Base-by-base conservation (phyloP, 2,329 filamentous ascomycete species). In the Fusarium sp. region DNA sequence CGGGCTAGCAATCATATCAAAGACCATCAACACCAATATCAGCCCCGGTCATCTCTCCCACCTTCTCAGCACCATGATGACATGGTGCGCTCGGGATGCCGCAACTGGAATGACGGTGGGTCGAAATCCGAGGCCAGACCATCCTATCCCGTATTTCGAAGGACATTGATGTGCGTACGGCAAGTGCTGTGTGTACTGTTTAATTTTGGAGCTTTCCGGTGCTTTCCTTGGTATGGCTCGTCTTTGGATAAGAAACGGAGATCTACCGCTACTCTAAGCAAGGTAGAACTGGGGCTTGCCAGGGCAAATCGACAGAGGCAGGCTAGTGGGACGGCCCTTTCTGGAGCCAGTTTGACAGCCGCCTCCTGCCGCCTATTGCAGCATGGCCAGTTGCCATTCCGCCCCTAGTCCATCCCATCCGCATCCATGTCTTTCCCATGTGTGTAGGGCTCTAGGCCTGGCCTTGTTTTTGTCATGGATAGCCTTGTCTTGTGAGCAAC, bases 21-120 rank as follows among this genome's bases (percentile, higher is more conserved):
- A 41, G 37, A 42, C 47, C 33, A 31, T 38, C 45, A 56, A 49
- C 37, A 47, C 44, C 63, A 56, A 18, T 33, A 57, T 33, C 40
- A 31, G 46, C 37, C 64, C 62, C 20, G 26, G 46, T 66, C 47
- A 46, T 62, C 47, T 31, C 36, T 46, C 51, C 60, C 47, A 61
- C 65, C 56, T 57, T 64, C 45, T 61, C 51, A 65, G 41, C 40
- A 52, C 57, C 49, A 67, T 69, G 66, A 70, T 67, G 66, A 54
- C 67, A 72, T 67, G 66, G 67, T 54, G 62, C 44, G 69, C 70
- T 71, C 70, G 72, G 72, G 67, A 70, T 74, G 54, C 66, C 69
- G 58, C 72, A 74, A 74, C 72, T 74, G 72, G 72, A 74, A 74
- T 74, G 72, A 65, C 53, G 47, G 72, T 73, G 72, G 72, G 69